Evolutionary conservation across 106 monocot genomes (phyloP).

Genomic region (Allium fistulosum): DNA sequence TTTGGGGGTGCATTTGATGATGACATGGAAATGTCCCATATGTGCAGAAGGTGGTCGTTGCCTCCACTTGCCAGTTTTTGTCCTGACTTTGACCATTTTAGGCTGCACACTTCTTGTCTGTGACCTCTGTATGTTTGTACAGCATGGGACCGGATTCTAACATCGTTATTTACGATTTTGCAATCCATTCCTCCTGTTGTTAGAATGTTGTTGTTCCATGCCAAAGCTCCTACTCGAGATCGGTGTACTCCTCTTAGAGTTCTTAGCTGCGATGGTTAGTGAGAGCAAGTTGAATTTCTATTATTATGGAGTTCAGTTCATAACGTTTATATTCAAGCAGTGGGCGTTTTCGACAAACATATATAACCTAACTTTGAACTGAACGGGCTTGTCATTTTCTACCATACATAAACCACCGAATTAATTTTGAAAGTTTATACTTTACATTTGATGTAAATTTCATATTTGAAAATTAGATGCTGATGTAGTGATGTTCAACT

Average conservation of each 20-base stretch:
- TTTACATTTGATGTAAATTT: background rate
- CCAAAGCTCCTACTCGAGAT: conserved; percentile 13
- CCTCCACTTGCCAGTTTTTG: conserved; percentile 16
- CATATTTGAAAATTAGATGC: too few species aligned
- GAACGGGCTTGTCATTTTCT: background rate
- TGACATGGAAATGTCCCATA: conserved; percentile 19
- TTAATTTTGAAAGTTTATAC: background rate
- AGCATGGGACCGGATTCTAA: conserved; percentile 1
- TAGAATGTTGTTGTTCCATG: conserved; percentile 16
- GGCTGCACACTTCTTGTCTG: background rate
- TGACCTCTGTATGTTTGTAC: conserved; percentile 5
- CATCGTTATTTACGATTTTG: conserved; percentile 6
- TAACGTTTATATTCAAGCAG: background rate
- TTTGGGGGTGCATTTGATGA: background rate
- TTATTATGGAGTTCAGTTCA: too few species aligned
- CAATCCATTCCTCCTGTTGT: conserved; percentile 13
- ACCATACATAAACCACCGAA: background rate
- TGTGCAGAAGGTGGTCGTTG: conserved; percentile 11
- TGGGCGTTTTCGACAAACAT: background rate
- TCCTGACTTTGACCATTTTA: conserved; percentile 20
- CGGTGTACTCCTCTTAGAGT: conserved; percentile 1
- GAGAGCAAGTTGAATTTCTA: background rate
- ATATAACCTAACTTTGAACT: background rate
- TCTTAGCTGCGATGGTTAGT: background rate
- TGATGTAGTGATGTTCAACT: too few species aligned